Conservation (phyloP, 306 rosid genomes). For the Cicer yamashitae region DNA sequence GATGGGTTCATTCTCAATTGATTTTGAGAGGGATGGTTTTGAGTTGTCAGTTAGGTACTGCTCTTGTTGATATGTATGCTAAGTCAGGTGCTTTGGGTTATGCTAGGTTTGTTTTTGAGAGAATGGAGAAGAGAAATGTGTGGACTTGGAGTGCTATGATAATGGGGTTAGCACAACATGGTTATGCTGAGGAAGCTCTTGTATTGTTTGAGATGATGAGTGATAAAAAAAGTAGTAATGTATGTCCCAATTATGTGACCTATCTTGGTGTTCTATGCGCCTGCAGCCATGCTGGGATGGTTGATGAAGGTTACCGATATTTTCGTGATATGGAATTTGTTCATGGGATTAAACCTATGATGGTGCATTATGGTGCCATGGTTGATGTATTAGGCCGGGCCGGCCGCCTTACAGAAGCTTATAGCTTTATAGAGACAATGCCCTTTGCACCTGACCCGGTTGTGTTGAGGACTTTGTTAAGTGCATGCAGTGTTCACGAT, state of each 20-base stretch:
- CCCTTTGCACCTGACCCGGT: slow-evolving; percentile 70
- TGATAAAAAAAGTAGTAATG: slow-evolving; percentile 33
- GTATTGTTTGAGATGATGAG: slow-evolving; percentile 58
- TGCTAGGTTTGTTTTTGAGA: slow-evolving; percentile 66
- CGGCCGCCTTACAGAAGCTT: slow-evolving; percentile 73
- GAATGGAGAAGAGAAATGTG: slow-evolving; percentile 69
- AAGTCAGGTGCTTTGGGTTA: slow-evolving; percentile 71
- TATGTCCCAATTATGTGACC: slow-evolving; percentile 75
- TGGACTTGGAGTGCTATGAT: slow-evolving; percentile 99
- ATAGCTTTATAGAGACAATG: slow-evolving; percentile 65
- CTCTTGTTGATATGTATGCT: slow-evolving; percentile 89
- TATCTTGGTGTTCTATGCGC: slow-evolving; percentile 88
- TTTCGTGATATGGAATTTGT: slow-evolving; percentile 69
- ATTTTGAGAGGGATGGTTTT: slow-evolving; percentile 65
- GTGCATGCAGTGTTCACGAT: slow-evolving; percentile 69
- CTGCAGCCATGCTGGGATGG: slow-evolving; percentile 87
- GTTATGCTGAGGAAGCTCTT: slow-evolving; percentile 77
- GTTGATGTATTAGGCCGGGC: slow-evolving; percentile 86
- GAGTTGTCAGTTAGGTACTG: slow-evolving; percentile 73
- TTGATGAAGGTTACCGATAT: slow-evolving; percentile 65
- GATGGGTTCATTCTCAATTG: slow-evolving; percentile 74
- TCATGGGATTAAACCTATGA: slow-evolving; percentile 71
- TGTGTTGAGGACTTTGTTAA: slow-evolving; percentile 82
- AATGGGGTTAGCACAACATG: slow-evolving; percentile 86
- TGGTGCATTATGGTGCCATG: slow-evolving; percentile 84